Percentiles rank a stretch among this genome's conserved stretches.
Evolutionary conservation across 2,329 filamentous ascomycete species (phyloP).

Genomic region (Reticulascus tulasneorum): DNA sequence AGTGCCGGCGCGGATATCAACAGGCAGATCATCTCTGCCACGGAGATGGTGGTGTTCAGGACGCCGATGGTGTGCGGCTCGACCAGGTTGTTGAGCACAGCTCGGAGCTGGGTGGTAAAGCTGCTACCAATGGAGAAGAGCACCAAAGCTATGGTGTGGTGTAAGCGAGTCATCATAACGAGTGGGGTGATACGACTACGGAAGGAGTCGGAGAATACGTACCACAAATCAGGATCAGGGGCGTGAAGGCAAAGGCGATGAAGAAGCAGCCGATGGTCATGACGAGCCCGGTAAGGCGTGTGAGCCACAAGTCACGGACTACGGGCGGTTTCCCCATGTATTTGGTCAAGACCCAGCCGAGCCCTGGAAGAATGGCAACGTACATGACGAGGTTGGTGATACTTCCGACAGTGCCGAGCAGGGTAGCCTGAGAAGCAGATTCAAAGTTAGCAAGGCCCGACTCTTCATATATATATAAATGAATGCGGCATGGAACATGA

Average conservation of each 20-base stretch:
- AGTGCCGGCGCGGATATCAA: constrained; percentile 43
- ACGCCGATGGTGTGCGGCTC: constrained; percentile 50
- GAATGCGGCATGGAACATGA: constrained; percentile 5
- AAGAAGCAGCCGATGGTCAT: constrained; percentile 30
- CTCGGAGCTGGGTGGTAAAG: constrained; percentile 38
- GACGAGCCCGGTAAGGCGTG: constrained; percentile 28
- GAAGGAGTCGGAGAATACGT: background rate
- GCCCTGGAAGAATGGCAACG: constrained; percentile 31
- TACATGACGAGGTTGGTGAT: constrained; percentile 33
- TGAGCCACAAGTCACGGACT: constrained; percentile 36
- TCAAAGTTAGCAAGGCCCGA: background rate
- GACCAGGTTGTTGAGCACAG: constrained; percentile 49
- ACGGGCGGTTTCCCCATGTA: constrained; percentile 25
- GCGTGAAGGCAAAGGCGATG: constrained; percentile 30
- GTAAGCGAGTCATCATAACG: constrained; percentile 1
- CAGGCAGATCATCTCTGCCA: constrained; percentile 45
- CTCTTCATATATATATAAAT: no score
- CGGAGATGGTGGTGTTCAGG: constrained; percentile 47
- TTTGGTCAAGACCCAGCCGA: constrained; percentile 27
- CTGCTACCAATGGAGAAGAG: constrained; percentile 43
- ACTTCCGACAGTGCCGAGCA: constrained; percentile 34
- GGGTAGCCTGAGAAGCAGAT: constrained; percentile 33
- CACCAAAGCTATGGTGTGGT: constrained; percentile 30
- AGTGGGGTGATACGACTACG: background rate
- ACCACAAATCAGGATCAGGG: constrained; percentile 26